Conservation (phyloP, 2,329 filamentous ascomycete genomes). For the Nemania bipapillata region DNA sequence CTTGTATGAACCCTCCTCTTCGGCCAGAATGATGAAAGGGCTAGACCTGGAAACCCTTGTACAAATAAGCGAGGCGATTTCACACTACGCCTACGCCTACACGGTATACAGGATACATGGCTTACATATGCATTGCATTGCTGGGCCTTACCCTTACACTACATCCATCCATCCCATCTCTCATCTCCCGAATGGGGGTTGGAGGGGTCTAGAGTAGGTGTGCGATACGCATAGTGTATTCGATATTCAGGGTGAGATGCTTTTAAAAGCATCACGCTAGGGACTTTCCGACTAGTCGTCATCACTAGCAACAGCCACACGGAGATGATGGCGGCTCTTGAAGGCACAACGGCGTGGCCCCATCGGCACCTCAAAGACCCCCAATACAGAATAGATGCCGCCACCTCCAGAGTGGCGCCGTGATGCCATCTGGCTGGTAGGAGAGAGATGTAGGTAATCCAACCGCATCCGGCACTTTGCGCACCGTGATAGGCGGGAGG, state of each 20-base stretch:
- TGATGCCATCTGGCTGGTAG: slow-evolving; percentile 12
- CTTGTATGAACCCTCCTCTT: background rate
- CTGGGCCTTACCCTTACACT: slow-evolving; percentile 12
- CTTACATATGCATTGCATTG: slow-evolving; percentile 1
- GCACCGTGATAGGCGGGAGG: slow-evolving; percentile 19
- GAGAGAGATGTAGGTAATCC: slow-evolving; percentile 14
- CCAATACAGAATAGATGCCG: slow-evolving; percentile 18
- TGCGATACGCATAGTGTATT: background rate
- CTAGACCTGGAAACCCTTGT: background rate
- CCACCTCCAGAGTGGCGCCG: slow-evolving; percentile 36
- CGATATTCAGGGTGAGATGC: slow-evolving; percentile 15
- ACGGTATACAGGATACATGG: background rate
- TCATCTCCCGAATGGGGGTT: slow-evolving; percentile 21
- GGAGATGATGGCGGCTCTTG: slow-evolving; percentile 20
- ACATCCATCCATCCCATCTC: background rate
- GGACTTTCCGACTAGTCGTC: slow-evolving; percentile 21
- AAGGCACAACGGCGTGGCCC: slow-evolving; percentile 18
- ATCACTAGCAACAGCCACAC: slow-evolving; percentile 19
- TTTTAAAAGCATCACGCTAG: slow-evolving; percentile 24
- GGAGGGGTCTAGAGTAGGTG: slow-evolving; percentile 17
- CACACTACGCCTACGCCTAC: slow-evolving; percentile 9
- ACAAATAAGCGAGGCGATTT: background rate
- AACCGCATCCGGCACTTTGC: slow-evolving; percentile 21
- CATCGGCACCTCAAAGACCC: slow-evolving; percentile 16
- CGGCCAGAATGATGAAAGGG: background rate